Evolutionary conservation across 345 rosid species (phyloP).

Genomic region (Gossypium anomalum): DNA sequence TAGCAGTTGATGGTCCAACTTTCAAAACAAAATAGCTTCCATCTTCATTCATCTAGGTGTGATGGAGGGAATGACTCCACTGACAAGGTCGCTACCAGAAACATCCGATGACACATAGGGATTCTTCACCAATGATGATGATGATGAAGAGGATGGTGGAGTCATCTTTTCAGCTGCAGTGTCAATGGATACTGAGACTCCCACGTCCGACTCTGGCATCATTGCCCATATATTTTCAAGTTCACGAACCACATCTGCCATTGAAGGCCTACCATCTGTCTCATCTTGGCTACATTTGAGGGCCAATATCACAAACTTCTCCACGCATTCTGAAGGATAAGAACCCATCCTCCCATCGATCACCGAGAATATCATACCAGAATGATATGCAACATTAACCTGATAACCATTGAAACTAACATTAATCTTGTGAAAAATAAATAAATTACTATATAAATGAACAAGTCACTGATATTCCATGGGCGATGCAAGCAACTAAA

Average conservation of each 20-base stretch:
- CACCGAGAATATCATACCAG: constrained; percentile 68
- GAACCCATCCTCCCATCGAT: constrained; percentile 90
- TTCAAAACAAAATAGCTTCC: neutral
- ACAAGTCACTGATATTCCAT: neutral
- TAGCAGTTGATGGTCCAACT: neutral
- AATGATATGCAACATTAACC: constrained; percentile 65
- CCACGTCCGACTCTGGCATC: constrained; percentile 50
- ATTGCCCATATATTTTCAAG: constrained; percentile 64
- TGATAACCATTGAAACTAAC: constrained; percentile 22
- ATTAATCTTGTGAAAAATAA: neutral
- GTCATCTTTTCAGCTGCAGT: constrained; percentile 15
- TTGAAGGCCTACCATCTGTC: constrained; percentile 77
- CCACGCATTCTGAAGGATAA: constrained; percentile 79
- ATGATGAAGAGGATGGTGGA: constrained; percentile 29
- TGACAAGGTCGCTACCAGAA: constrained; percentile 87
- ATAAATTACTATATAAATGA: neutral
- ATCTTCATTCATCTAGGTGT: constrained; percentile 47
- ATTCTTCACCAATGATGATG: constrained; percentile 34
- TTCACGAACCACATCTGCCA: constrained; percentile 85
- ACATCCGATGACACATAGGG: constrained; percentile 64
- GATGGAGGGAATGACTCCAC: constrained; percentile 66
- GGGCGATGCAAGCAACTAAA: neutral
- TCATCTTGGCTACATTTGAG: constrained; percentile 71
- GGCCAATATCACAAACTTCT: constrained; percentile 69
- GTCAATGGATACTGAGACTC: constrained; percentile 13